Conservation (phyloP, 768 basidiomycete genomes). For the Psilocybe cyanescens region DNA sequence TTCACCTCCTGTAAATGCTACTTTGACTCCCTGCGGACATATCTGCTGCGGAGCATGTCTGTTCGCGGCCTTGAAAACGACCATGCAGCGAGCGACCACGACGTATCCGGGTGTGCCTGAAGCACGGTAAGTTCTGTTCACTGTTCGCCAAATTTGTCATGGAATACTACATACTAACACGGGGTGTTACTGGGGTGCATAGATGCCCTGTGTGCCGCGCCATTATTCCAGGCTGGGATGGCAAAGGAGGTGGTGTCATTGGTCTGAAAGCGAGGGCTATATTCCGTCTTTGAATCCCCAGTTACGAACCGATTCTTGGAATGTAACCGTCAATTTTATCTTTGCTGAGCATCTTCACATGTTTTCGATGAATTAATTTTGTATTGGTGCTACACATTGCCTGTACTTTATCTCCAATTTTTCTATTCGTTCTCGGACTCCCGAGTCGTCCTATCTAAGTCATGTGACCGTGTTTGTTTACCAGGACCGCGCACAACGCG, state of each 20-base stretch:
- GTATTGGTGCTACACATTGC: too few species aligned
- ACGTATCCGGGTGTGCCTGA: conserved; percentile 29
- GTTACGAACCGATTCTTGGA: too few species aligned
- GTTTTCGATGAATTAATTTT: too few species aligned
- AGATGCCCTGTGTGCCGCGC: conserved; percentile 79
- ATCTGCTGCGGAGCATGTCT: conserved; percentile 79
- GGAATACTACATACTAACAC: neutral
- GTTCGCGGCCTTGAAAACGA: conserved; percentile 71
- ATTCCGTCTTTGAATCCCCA: conserved; percentile 36
- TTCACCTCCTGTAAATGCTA: conserved; percentile 73
- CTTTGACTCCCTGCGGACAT: conserved; percentile 81
- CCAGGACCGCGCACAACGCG: too few species aligned
- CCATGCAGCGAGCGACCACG: conserved; percentile 48
- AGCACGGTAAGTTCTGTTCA: conserved; percentile 41
- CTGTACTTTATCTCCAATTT: too few species aligned
- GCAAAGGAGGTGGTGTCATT: conserved; percentile 68
- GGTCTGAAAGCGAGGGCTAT: conserved; percentile 55
- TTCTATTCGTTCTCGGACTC: too few species aligned
- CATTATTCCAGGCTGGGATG: conserved; percentile 70
- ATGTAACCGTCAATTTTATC: too few species aligned
- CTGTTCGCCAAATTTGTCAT: conserved; percentile 1
- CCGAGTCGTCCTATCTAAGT: too few species aligned
- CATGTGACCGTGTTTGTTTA: too few species aligned
- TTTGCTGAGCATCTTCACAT: too few species aligned
- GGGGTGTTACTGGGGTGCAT: neutral